A percentile compares a stretch with the other conserved stretches of the same genome.
phyloP scores from a whole-genome alignment of 495 filamentous ascomycete genomes.

The Daldinia concentrica region DNA sequence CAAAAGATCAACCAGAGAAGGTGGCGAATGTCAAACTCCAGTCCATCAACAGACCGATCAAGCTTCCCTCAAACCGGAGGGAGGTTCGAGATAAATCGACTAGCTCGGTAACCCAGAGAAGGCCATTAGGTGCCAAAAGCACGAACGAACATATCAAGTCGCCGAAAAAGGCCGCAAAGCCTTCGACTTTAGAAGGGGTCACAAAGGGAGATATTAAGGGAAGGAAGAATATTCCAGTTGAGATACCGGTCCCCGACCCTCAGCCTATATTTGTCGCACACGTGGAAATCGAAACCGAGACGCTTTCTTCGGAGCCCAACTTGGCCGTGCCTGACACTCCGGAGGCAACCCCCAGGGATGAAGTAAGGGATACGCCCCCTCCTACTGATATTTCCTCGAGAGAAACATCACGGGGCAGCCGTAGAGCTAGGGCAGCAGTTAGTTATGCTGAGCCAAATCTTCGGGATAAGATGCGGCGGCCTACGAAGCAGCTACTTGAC shows the following conservation, averaged over 20 bases:
- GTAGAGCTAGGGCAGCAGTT: constrained; percentile 71
- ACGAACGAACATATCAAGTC: constrained; percentile 58
- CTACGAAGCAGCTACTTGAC: constrained; percentile 76
- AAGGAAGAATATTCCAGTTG: constrained; percentile 30
- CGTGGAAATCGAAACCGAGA: constrained; percentile 47
- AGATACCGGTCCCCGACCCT: constrained; percentile 38
- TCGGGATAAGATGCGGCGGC: constrained; percentile 86
- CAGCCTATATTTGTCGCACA: constrained; percentile 23
- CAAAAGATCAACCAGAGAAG: constrained; percentile 38
- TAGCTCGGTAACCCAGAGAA: constrained; percentile 41
- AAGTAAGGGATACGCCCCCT: constrained; percentile 64
- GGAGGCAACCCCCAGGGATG: constrained; percentile 39
- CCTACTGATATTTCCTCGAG: constrained; percentile 61
- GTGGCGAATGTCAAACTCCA: constrained; percentile 21
- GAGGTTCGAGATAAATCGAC: constrained; percentile 42
- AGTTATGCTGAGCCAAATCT: constrained; percentile 90
- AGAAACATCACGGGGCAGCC: constrained; percentile 64
- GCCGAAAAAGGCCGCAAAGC: constrained; percentile 51
- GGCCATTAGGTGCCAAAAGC: constrained; percentile 56
- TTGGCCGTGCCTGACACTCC: constrained; percentile 52
- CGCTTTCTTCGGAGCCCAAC: constrained; percentile 43
- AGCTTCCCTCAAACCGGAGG: constrained; percentile 41
- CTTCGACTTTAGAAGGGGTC: constrained; percentile 30
- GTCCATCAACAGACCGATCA: constrained; percentile 43
- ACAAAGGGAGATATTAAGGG: constrained; percentile 32